Percentiles rank a stretch among this genome's conserved stretches.
These are phyloP conservation scores for Erysimum cheiri DNA, from an alignment of 441 rosid species.

Conservation along the genomic window DNA sequence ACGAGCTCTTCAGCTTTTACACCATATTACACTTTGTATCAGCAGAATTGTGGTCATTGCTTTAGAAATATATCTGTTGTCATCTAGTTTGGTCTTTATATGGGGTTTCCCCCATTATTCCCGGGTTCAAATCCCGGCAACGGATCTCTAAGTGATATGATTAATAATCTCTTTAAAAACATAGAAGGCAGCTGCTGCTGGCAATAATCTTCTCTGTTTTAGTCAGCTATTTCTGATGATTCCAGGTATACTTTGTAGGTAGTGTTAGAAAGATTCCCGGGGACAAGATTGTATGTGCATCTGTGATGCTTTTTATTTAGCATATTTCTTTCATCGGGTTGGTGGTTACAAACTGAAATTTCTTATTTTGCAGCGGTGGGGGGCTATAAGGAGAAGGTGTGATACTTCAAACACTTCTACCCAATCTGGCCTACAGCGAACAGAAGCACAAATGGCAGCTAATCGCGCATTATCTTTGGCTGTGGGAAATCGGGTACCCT, in stretches of 20 bases:
- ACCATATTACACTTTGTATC: conserved; percentile 10
- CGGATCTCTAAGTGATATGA: conserved; percentile 48
- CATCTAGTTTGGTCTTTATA: conserved; percentile 77
- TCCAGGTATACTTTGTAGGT: conserved; percentile 23
- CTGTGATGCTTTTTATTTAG: conserved; percentile 15
- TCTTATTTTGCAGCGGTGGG: conserved; percentile 79
- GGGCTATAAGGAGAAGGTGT: conserved; percentile 58
- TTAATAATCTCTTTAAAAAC: conserved; percentile 15
- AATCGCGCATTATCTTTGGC: conserved; percentile 81
- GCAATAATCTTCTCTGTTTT: conserved; percentile 25
- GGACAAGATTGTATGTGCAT: conserved; percentile 30
- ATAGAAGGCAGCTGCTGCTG: neutral
- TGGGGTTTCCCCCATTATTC: conserved; percentile 69
- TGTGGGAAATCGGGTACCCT: conserved; percentile 58
- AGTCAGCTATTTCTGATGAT: conserved; percentile 31
- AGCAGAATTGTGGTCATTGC: conserved; percentile 15
- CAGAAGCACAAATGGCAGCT: conserved; percentile 79
- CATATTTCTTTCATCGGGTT: conserved; percentile 31
- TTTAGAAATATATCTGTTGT: conserved; percentile 52
- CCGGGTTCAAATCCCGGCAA: conserved; percentile 87
- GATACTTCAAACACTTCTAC: conserved; percentile 46
- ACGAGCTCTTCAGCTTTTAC: neutral
- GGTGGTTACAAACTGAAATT: conserved; percentile 43
- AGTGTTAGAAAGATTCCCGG: conserved; percentile 5
- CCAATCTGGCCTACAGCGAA: conserved; percentile 55